These are phyloP conservation scores for Trapa bicornis DNA, from an alignment of 345 rosid genomes.

Conservation along the genomic window DNA sequence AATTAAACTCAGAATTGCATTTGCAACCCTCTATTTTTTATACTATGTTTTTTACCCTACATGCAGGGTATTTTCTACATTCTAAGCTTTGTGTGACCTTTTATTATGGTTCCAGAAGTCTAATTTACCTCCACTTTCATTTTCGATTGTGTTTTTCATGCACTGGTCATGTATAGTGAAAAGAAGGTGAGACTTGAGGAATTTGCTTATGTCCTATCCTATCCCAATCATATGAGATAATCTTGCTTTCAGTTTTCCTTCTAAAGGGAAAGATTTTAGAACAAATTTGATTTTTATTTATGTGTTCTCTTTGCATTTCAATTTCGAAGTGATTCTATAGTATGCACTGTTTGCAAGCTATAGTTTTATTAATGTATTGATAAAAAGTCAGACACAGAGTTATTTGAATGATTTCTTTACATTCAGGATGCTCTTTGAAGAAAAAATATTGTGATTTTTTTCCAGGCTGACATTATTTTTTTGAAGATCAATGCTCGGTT, in stretches of 20 bases:
- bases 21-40: too few species aligned
- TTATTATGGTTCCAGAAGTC: not conserved
- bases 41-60: too few species aligned
- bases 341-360: not conserved
- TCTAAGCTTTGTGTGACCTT: not conserved
- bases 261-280: not conserved
- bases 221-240: not conserved
- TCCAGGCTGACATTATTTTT: conserved; percentile 78
- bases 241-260: not conserved
- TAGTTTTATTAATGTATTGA: not conserved
- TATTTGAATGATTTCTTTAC: not conserved
- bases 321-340: not conserved
- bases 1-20: too few species aligned
- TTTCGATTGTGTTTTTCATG: not conserved
- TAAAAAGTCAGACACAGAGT: not conserved
- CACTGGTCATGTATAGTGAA: conserved; percentile 31
- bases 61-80: not conserved
- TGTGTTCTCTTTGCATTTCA: not conserved
- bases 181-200: conserved; percentile 42
- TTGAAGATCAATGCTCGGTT: conserved; percentile 30
- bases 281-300: not conserved
- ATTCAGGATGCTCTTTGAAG: not conserved
- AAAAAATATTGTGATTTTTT: not conserved
- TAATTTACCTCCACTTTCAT: not conserved
- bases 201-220: not conserved